Conservation (phyloP, 345 rosid species). For the Heritiera fomes region DNA sequence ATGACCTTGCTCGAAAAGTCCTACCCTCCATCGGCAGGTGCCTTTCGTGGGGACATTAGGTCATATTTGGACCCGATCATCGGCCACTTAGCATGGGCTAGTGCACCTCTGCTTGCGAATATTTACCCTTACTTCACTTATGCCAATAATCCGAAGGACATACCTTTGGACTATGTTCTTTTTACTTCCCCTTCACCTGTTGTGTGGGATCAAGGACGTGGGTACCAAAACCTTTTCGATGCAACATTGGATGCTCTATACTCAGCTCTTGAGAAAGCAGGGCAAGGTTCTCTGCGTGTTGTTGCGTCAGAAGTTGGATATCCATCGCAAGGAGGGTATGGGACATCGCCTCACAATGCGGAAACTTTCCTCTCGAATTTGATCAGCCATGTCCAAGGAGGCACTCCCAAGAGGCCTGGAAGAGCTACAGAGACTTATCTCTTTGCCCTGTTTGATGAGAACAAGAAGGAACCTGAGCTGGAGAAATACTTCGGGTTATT, state of each 20-base stretch:
- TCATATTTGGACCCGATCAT: slow-evolving; percentile 27
- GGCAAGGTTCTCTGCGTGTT: slow-evolving; percentile 14
- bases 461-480: slow-evolving; percentile 21
- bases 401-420: slow-evolving; percentile 38
- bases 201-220: slow-evolving; percentile 22
- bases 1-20: slow-evolving; percentile 2
- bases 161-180: slow-evolving; percentile 23
- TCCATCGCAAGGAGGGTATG: slow-evolving; percentile 32
- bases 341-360: slow-evolving; percentile 27
- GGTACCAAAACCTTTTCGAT: slow-evolving; percentile 36
- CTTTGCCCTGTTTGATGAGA: slow-evolving; percentile 46
- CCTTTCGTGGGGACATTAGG: slow-evolving; percentile 11
- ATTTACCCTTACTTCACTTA: slow-evolving; percentile 37
- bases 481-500: slow-evolving; percentile 48
- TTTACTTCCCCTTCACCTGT: slow-evolving; percentile 29
- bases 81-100: slow-evolving; percentile 22
- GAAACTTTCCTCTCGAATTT: slow-evolving; percentile 26
- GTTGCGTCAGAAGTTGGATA: slow-evolving; percentile 38
- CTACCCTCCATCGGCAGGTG: slow-evolving; percentile 20
- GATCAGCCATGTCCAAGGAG: slow-evolving; percentile 30
- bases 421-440: slow-evolving; percentile 36
- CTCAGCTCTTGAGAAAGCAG: slow-evolving; percentile 31
- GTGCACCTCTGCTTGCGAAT: slow-evolving; percentile 39
- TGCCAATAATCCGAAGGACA: not conserved
- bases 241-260: slow-evolving; percentile 34